Conservation (phyloP, 495 filamentous ascomycete species). For the Trichocladium antarcticum region DNA sequence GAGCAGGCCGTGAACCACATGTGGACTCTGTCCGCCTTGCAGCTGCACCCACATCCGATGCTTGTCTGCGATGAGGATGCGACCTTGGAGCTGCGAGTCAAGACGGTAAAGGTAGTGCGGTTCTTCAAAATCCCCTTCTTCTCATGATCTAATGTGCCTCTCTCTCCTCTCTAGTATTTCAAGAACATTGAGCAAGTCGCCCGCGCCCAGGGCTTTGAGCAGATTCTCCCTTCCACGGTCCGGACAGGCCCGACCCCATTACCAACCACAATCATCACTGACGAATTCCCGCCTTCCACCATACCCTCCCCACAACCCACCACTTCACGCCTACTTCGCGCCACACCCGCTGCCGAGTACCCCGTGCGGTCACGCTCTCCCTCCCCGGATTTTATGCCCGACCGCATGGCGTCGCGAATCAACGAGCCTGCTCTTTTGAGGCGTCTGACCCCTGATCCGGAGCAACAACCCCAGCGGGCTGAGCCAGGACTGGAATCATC, state of each 20-base stretch:
- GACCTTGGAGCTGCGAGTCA: constrained; percentile 71
- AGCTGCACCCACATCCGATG: constrained; percentile 68
- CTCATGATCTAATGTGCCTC: neutral
- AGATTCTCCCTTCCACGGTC: constrained; percentile 43
- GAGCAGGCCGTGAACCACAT: constrained; percentile 79
- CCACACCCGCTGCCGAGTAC: constrained; percentile 40
- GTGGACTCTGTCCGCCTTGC: constrained; percentile 75
- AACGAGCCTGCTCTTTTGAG: constrained; percentile 41
- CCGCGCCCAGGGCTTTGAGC: constrained; percentile 44
- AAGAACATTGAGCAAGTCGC: constrained; percentile 56
- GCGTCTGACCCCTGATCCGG: constrained; percentile 34
- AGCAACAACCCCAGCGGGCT: constrained; percentile 17
- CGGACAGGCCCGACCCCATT: constrained; percentile 27
- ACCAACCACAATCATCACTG: neutral
- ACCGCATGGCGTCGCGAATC: constrained; percentile 58
- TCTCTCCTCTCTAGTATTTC: constrained; percentile 44
- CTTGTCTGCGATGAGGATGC: constrained; percentile 80
- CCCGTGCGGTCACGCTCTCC: constrained; percentile 38
- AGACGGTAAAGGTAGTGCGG: constrained; percentile 60
- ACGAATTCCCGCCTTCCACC: constrained; percentile 22
- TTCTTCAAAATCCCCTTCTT: neutral
- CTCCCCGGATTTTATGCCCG: constrained; percentile 45
- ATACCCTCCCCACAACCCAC: constrained; percentile 38
- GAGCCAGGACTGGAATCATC: neutral
- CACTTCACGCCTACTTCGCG: constrained; percentile 35